Percentiles rank a stretch among this genome's conserved stretches.
These are phyloP conservation scores for Suhomyces wounanorum DNA, from an alignment of 1,139 yeast species.

Conservation along the genomic window DNA sequence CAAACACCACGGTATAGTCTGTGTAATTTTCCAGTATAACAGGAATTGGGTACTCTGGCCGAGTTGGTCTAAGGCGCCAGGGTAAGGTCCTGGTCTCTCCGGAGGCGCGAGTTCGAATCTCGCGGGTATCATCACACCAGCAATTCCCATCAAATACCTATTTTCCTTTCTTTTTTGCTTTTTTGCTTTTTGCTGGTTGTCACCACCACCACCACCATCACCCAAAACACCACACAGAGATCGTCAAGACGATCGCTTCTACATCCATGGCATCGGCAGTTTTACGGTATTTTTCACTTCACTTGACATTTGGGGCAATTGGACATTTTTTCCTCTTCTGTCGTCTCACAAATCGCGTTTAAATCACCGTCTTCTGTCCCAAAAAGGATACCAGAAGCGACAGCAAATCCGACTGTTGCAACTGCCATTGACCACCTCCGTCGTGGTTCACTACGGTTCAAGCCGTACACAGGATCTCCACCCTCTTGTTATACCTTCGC, in stretches of 20 bases:
- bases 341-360: too few relatives aligned
- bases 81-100: constrained; percentile 58
- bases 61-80: constrained; percentile 54
- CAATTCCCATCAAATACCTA: constrained; percentile 32
- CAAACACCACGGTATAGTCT: not conserved
- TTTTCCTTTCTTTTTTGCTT: constrained; percentile 20
- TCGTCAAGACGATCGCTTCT: not conserved
- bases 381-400: too few relatives aligned
- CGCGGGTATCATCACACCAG: constrained; percentile 53
- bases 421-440: too few relatives aligned
- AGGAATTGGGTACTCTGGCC: constrained; percentile 51
- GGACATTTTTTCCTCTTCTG: too few relatives aligned
- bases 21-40: constrained; percentile 6
- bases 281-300: too few relatives aligned
- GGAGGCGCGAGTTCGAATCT: constrained; percentile 62
- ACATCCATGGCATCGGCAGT: not conserved
- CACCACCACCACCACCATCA: not conserved
- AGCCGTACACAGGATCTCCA: too few relatives aligned
- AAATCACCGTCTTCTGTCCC: too few relatives aligned
- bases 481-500: not conserved
- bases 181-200: constrained; percentile 2
- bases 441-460: too few relatives aligned
- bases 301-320: too few relatives aligned
- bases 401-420: too few relatives aligned
- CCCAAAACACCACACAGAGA: not conserved